phyloP scores from a whole-genome alignment of 768 basidiomycete species.

The Agaricus bisporus region DNA sequence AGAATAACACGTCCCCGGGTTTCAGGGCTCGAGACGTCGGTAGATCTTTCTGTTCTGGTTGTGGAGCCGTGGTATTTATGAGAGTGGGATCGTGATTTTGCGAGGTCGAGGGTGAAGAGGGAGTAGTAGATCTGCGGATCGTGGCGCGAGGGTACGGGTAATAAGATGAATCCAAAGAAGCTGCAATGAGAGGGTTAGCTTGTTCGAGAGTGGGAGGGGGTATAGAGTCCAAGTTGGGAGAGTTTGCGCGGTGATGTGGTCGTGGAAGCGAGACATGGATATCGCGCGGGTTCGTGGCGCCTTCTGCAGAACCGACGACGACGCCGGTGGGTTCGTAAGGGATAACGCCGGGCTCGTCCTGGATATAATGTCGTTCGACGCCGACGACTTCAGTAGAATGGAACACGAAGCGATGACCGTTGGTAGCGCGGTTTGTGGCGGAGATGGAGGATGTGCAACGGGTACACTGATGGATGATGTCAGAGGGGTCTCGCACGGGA shows the following conservation, averaged over 20 bases:
- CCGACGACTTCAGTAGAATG: constrained; percentile 65
- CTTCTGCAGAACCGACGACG: constrained; percentile 1
- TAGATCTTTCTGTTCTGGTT: constrained; percentile 33
- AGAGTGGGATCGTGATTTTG: constrained; percentile 16
- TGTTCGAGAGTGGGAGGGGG: constrained; percentile 34
- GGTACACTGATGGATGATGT: constrained; percentile 36
- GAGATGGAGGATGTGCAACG: constrained; percentile 71
- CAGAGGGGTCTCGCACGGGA: not conserved
- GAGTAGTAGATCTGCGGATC: constrained; percentile 4
- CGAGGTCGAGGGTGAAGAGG: constrained; percentile 13
- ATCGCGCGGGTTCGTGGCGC: constrained; percentile 1
- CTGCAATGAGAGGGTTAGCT: constrained; percentile 22
- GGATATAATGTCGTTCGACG: constrained; percentile 58
- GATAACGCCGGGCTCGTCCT: constrained; percentile 57
- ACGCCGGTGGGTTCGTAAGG: constrained; percentile 29
- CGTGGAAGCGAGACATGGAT: constrained; percentile 8
- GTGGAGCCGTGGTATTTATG: constrained; percentile 15
- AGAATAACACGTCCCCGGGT: constrained; percentile 61
- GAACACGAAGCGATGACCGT: constrained; percentile 85
- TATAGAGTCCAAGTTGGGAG: constrained; percentile 27
- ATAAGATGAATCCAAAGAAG: constrained; percentile 21
- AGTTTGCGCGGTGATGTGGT: constrained; percentile 20
- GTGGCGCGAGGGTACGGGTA: constrained; percentile 9
- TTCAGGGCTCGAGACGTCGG: constrained; percentile 35
- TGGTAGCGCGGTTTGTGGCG: constrained; percentile 64